Base-by-base conservation (phyloP, 2,329 filamentous ascomycete genomes). In the Hymenoscyphus salicellus region DNA sequence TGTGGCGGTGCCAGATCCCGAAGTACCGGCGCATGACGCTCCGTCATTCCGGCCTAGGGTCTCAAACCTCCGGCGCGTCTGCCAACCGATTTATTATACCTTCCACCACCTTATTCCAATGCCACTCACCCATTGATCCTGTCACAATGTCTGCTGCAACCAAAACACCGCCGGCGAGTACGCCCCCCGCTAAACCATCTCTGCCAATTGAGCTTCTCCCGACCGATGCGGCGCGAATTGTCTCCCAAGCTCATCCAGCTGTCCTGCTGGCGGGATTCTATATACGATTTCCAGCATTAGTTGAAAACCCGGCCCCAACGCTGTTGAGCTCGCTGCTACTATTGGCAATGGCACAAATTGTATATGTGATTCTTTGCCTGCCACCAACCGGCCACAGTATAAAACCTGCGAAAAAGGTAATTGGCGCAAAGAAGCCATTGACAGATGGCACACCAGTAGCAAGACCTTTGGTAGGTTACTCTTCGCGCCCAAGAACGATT, bases 241-340 rank as follows among this genome's bases (percentile, higher is more conserved):
- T 89, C 73, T 85, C 88, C 14, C 83, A 91, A 72, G 76, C 86
- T 23, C 90, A 96, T 70, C 89, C 91, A 0, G 77, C 83, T 30
- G 77, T 92, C 11, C 81, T 96, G 33, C 82, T 91, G 33, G 83
- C 82, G 10, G 77, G 89, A 41, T 88, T 89, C 74, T 82, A 83
- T 56, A 74, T 85, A 68, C 84, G 84, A 46, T 94, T 96, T 77
- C 75, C 79, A 41, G 78, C 82, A 20, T 81, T 96, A 30, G 89
- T 96, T 32, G 80, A 82, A 17, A 85, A 93, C 69, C 91, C 93
- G 0, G 83, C 89, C 2, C 77, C 82, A 17, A 84, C 88, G 6
- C 82, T 96, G 43, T 76, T 84, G 16, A 82, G 75, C 33, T 80
- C 87, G 1, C 78, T 94, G 2, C 82, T 88, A 0, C 83, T 86